A percentile compares a stretch with the other conserved stretches of the same genome.
Conservation (phyloP, 768 basidiomycete species). For the Boletus speciosus region DNA sequence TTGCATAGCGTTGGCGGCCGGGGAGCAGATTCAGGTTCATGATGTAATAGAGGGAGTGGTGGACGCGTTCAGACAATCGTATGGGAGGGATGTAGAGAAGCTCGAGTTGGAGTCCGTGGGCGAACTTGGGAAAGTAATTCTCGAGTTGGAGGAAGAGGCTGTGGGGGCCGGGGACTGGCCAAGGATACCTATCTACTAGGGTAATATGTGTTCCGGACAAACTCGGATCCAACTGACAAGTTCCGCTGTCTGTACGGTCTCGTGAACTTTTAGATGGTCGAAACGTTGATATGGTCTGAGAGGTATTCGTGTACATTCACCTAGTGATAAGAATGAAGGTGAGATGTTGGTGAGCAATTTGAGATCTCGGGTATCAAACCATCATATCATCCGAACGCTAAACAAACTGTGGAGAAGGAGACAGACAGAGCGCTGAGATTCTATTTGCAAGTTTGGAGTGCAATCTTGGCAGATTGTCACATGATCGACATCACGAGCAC, state of each 20-base stretch:
- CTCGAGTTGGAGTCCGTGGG: conserved; percentile 43
- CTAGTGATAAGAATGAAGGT: not conserved
- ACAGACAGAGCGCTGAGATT: not conserved
- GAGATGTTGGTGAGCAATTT: not conserved
- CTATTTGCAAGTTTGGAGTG: not conserved
- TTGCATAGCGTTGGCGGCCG: conserved; percentile 51
- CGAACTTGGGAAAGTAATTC: conserved; percentile 47
- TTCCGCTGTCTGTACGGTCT: not conserved
- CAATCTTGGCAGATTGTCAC: not conserved
- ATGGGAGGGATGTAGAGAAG: conserved; percentile 46
- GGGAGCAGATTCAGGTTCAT: conserved; percentile 38
- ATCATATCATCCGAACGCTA: not conserved
- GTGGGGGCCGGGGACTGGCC: conserved; percentile 42
- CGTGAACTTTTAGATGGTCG: not conserved
- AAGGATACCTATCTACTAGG: conserved; percentile 11
- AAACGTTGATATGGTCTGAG: not conserved
- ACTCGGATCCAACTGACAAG: not conserved
- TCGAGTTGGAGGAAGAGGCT: conserved; percentile 45
- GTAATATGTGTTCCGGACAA: not conserved
- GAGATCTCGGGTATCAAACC: not conserved
- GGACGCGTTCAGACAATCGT: conserved; percentile 43
- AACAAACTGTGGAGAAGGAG: not conserved
- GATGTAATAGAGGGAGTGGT: conserved; percentile 53
- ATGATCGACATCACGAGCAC: not conserved
- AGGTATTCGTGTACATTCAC: not conserved